phyloP scores from a whole-genome alignment of 148 eudicot species.

The Silene conica region DNA sequence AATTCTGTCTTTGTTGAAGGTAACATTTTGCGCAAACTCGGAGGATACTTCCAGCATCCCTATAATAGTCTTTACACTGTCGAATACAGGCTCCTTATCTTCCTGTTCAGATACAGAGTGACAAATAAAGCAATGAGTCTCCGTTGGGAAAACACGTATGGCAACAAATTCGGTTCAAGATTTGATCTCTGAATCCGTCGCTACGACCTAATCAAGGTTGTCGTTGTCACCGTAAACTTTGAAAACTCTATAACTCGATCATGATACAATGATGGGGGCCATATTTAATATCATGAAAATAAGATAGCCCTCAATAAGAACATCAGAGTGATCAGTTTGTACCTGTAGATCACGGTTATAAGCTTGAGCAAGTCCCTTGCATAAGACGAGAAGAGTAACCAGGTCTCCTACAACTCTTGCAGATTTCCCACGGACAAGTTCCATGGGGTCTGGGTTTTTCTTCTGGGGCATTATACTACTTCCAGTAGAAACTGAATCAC shows the following conservation, averaged over 20 bases:
- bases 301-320: background rate
- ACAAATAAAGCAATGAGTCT: background rate
- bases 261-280: too few species aligned
- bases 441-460: conserved; percentile 99
- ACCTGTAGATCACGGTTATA: conserved; percentile 99
- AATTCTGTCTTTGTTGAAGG: conserved; percentile 69
- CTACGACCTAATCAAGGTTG: too few species aligned
- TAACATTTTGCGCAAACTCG: conserved; percentile 89
- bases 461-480: conserved; percentile 99
- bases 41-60: conserved; percentile 96
- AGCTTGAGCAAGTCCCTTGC: conserved; percentile 98
- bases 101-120: conserved; percentile 46
- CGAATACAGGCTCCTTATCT: conserved; percentile 95
- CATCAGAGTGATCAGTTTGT: background rate
- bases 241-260: too few species aligned
- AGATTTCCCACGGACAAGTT: conserved; percentile 98
- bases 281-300: background rate
- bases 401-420: conserved; percentile 85
- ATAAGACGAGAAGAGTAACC: conserved; percentile 83
- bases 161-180: too few species aligned
- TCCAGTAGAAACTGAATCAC: conserved; percentile 94
- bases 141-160: background rate
- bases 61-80: conserved; percentile 73
- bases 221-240: too few species aligned
- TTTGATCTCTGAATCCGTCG: too few species aligned